These are phyloP conservation scores for Suhomyces wounanorum DNA, from an alignment of 1,139 yeast genomes.

Conservation along the genomic window DNA sequence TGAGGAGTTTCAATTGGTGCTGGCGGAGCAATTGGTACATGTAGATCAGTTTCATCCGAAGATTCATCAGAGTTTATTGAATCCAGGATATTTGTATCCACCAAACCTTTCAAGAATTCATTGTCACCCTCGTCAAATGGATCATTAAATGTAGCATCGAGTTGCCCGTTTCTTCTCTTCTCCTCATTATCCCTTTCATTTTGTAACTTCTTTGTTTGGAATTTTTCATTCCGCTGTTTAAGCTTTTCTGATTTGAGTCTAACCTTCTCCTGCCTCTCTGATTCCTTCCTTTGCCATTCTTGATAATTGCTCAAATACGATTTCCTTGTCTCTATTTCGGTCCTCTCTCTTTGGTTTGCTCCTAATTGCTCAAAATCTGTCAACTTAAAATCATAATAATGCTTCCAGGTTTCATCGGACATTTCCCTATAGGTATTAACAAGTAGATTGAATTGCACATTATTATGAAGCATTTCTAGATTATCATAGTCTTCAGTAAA, in stretches of 20 bases:
- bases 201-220: constrained; percentile 19
- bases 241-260: constrained; percentile 14
- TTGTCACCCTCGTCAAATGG: constrained; percentile 19
- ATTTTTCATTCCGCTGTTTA: constrained; percentile 17
- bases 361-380: constrained; percentile 44
- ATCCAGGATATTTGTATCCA: constrained; percentile 10
- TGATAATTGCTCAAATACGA: constrained; percentile 18
- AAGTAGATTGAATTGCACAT: constrained; percentile 43
- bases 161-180: constrained; percentile 14
- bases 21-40: constrained; percentile 24
- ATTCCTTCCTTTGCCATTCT: constrained; percentile 23
- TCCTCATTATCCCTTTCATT: constrained; percentile 16
- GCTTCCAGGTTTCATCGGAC: constrained; percentile 42
- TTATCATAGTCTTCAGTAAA: constrained; percentile 41
- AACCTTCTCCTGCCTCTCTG: constrained; percentile 23
- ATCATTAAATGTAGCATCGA: constrained; percentile 24
- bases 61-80: constrained; percentile 13
- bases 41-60: constrained; percentile 12
- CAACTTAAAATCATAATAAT: constrained; percentile 41
- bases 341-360: constrained; percentile 22
- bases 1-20: constrained; percentile 23
- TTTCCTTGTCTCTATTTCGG: constrained; percentile 15
- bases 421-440: constrained; percentile 45
- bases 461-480: constrained; percentile 48
- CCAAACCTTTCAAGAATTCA: constrained; percentile 15